phyloP scores from a whole-genome alignment of 306 rosid species.

The Canavalia ensiformis region DNA sequence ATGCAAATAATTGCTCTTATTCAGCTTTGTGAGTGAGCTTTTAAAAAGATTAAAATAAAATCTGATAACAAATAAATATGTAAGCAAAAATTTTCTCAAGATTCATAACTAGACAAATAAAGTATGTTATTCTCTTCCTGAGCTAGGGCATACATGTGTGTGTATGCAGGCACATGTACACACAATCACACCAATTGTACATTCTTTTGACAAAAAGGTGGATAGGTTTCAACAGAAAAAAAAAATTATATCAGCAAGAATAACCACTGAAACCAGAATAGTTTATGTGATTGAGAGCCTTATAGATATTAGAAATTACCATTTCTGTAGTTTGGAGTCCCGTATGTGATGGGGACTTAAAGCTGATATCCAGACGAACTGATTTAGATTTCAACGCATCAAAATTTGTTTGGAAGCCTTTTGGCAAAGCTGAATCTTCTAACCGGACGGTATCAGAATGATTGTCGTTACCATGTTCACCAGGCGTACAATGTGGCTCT shows the following conservation, averaged over 20 bases:
- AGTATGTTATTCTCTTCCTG: conserved; percentile 6
- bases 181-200: background rate
- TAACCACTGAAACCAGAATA: conserved; percentile 2
- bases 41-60: background rate
- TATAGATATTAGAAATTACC: conserved; percentile 59
- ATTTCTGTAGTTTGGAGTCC: conserved; percentile 93
- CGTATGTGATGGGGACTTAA: conserved; percentile 90
- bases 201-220: conserved; percentile 11
- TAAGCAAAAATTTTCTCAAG: background rate
- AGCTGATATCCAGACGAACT: conserved; percentile 92
- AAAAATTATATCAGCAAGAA: background rate
- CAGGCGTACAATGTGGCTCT: conserved; percentile 55
- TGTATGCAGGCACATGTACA: background rate
- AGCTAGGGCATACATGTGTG: conserved; percentile 8
- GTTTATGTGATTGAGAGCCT: conserved; percentile 13
- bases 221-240: conserved; percentile 32
- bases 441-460: conserved; percentile 59
- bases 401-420: conserved; percentile 62
- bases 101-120: conserved; percentile 21
- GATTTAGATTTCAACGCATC: conserved; percentile 67
- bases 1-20: background rate
- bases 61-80: background rate
- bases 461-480: conserved; percentile 59
- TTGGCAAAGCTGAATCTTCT: conserved; percentile 67
- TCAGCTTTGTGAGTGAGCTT: background rate